Percentiles rank a stretch among this genome's conserved stretches.
Conservation (phyloP, 176 grass and related monocot genomes). For the Cenchrus purpureus region DNA sequence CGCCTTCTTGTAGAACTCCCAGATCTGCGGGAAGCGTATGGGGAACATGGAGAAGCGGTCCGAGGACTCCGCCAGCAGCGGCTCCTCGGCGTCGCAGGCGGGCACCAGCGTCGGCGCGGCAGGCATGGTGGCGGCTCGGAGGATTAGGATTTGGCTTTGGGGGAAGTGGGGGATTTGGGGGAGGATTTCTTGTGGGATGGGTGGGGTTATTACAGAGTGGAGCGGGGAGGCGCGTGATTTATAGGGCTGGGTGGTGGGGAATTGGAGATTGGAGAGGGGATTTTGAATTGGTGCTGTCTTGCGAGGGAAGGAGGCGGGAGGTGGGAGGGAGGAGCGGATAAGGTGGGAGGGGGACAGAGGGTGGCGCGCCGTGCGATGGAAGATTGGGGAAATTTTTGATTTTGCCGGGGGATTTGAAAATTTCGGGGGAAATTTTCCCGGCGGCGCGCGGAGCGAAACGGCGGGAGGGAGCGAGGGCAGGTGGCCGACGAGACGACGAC, state of each 20-base stretch:
- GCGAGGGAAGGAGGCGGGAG: slow-evolving; percentile 47
- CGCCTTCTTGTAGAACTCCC: slow-evolving; percentile 93
- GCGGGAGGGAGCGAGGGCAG: not conserved
- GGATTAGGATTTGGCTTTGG: no score
- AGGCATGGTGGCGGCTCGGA: slow-evolving; percentile 52
- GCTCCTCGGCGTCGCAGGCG: slow-evolving; percentile 72
- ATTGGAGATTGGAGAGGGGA: slow-evolving; percentile 5
- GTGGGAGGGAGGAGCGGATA: slow-evolving; percentile 38
- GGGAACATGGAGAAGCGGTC: slow-evolving; percentile 88
- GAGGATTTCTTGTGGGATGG: not conserved
- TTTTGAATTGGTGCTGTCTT: slow-evolving; percentile 54
- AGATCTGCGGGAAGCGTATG: slow-evolving; percentile 68
- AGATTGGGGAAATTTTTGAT: slow-evolving; percentile 37
- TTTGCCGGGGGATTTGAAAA: slow-evolving; percentile 48
- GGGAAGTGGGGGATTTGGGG: not conserved
- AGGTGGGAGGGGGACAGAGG: not conserved
- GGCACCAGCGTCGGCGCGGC: slow-evolving; percentile 49
- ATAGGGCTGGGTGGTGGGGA: not conserved
- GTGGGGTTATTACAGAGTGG: not conserved
- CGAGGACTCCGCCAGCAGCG: slow-evolving; percentile 66
- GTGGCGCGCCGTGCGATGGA: slow-evolving; percentile 40
- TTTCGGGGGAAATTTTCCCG: slow-evolving; percentile 28
- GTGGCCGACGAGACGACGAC: not conserved
- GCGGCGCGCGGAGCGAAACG: not conserved
- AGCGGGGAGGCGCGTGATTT: not conserved